A percentile compares a stretch with the other conserved stretches of the same genome.
Evolutionary conservation across 2,329 filamentous ascomycete species (phyloP).

Genomic region (Helotiales sp.): DNA sequence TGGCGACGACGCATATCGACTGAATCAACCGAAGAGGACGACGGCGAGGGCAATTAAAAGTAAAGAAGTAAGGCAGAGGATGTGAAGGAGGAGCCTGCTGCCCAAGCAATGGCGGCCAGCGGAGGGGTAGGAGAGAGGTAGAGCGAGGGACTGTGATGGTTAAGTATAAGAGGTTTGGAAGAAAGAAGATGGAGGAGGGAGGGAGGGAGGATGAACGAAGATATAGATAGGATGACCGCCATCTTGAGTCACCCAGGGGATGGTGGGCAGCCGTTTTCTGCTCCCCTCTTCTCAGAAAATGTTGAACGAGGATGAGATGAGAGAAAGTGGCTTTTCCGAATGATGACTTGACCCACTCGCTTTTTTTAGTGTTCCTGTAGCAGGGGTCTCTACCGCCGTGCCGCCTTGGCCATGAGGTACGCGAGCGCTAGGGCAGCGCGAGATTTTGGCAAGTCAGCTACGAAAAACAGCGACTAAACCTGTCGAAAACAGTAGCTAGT

Average conservation of each 20-base stretch:
- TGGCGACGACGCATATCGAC: slow-evolving; percentile 16
- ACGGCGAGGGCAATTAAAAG: slow-evolving; percentile 8
- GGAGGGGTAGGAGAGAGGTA: slow-evolving; percentile 8
- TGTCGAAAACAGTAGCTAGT: slow-evolving; percentile 22
- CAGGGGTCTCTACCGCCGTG: slow-evolving; percentile 13
- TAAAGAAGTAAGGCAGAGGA: slow-evolving; percentile 11
- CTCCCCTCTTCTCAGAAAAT: slow-evolving; percentile 14
- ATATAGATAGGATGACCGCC: slow-evolving; percentile 16
- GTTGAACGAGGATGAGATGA: slow-evolving; percentile 17
- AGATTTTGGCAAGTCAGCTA: slow-evolving; percentile 22
- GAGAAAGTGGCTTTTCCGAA: slow-evolving; percentile 14
- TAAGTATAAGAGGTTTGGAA: slow-evolving; percentile 19
- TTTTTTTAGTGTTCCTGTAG: neutral
- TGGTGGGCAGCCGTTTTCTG: slow-evolving; percentile 15
- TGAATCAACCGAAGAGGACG: slow-evolving; percentile 3
- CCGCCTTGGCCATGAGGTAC: slow-evolving; percentile 24
- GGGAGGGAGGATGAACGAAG: slow-evolving; percentile 8
- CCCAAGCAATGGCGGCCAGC: slow-evolving; percentile 15
- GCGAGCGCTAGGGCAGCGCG: slow-evolving; percentile 21
- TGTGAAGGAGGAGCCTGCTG: slow-evolving; percentile 10
- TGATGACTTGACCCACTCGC: slow-evolving; percentile 10
- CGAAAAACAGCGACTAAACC: slow-evolving; percentile 22
- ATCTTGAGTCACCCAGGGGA: slow-evolving; percentile 16
- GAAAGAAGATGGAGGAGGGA: slow-evolving; percentile 21
- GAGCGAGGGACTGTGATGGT: slow-evolving; percentile 13